A percentile compares a stretch with the other conserved stretches of the same genome.
Evolutionary conservation across 176 grass and related monocot genomes (phyloP).

Genomic region (Eragrostis curvula): DNA sequence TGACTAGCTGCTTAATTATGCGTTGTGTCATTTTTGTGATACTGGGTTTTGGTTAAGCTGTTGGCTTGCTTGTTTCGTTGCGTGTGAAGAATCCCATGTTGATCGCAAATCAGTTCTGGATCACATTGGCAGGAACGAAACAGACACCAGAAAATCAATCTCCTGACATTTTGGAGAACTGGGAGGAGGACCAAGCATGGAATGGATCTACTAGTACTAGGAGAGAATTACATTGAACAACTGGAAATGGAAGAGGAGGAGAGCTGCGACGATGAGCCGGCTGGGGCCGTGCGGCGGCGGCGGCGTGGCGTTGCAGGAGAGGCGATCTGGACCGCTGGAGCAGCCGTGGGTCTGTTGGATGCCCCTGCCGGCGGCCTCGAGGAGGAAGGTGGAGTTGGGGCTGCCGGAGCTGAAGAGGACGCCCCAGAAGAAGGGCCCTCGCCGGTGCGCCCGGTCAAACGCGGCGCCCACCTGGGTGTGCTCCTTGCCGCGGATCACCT

Average conservation of each 20-base stretch:
- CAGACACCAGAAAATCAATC: too few relatives aligned
- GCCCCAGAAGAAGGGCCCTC: slow-evolving; percentile 89
- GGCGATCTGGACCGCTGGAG: slow-evolving; percentile 58
- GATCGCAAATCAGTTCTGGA: too few relatives aligned
- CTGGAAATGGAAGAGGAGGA: neutral
- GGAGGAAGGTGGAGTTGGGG: slow-evolving; percentile 65
- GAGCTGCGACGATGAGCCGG: neutral
- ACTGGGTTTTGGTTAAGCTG: neutral
- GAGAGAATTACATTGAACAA: neutral
- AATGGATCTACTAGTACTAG: neutral
- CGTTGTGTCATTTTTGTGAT: neutral
- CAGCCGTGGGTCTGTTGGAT: slow-evolving; percentile 78
- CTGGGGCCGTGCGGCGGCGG: neutral
- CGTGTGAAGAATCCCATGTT: too few relatives aligned
- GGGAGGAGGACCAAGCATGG: too few relatives aligned
- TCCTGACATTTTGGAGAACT: too few relatives aligned
- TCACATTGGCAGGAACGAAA: too few relatives aligned
- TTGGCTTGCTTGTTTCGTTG: neutral
- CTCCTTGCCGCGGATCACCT: slow-evolving; percentile 60
- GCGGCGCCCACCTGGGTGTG: slow-evolving; percentile 76
- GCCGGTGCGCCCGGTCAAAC: slow-evolving; percentile 49
- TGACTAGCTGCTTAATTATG: neutral
- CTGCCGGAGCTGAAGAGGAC: slow-evolving; percentile 78
- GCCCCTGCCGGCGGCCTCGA: slow-evolving; percentile 69
- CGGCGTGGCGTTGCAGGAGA: slow-evolving; percentile 47